Evolutionary conservation across 2,329 filamentous ascomycete species (phyloP).

Genomic region (Alternaria novae-zelandiae): DNA sequence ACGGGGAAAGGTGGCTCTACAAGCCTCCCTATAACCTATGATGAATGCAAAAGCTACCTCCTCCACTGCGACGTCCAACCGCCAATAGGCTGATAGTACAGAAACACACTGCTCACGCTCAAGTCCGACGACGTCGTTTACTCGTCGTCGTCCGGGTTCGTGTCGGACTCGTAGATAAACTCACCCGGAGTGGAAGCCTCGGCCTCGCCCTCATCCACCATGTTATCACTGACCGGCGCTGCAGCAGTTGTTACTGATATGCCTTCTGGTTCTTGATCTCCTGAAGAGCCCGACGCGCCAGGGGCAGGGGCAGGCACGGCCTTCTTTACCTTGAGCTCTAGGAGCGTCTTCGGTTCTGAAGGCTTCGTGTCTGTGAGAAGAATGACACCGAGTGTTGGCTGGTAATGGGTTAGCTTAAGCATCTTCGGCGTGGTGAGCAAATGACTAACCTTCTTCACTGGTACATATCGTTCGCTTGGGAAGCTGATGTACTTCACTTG

Average conservation of each 20-base stretch:
- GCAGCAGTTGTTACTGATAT: conserved; percentile 75
- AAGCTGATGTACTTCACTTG: conserved; percentile 98
- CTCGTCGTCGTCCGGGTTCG: conserved; percentile 55
- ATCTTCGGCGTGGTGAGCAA: not conserved
- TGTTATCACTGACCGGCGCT: conserved; percentile 65
- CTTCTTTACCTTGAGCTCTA: conserved; percentile 95
- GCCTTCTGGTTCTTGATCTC: conserved; percentile 48
- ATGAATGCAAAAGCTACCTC: conserved; percentile 29
- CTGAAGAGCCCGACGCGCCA: conserved; percentile 49
- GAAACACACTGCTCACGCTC: conserved; percentile 15
- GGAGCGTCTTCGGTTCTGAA: conserved; percentile 75
- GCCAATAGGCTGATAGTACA: conserved; percentile 36
- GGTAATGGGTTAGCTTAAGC: conserved; percentile 26
- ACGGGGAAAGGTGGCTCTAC: conserved; percentile 34
- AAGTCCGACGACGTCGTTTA: conserved; percentile 15
- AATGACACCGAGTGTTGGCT: conserved; percentile 93
- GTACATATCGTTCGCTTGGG: conserved; percentile 86
- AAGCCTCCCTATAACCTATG: conserved; percentile 29
- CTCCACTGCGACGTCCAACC: conserved; percentile 6
- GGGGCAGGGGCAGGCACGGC: conserved; percentile 56
- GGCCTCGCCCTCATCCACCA: conserved; percentile 83
- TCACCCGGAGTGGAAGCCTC: conserved; percentile 74
- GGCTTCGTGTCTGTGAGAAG: conserved; percentile 87
- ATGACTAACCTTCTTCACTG: conserved; percentile 78
- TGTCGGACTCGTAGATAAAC: conserved; percentile 81